Conservation (phyloP, 768 basidiomycete genomes). For the Collybia nuda region DNA sequence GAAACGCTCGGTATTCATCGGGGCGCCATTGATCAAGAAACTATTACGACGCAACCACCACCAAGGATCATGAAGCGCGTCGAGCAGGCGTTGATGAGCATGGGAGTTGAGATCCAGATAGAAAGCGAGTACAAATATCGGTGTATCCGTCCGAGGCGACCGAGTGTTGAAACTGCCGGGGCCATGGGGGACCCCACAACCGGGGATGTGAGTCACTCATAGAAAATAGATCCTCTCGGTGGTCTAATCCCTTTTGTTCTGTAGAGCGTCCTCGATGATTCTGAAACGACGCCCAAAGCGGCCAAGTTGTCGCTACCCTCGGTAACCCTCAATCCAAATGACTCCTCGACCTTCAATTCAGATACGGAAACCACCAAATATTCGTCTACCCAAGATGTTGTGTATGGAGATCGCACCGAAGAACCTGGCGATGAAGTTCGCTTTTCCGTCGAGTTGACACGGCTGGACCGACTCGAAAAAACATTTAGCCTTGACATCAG, state of each 20-base stretch:
- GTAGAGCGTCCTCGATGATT: background rate
- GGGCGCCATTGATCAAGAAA: constrained; percentile 86
- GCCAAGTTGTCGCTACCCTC: background rate
- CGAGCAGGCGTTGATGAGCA: constrained; percentile 61
- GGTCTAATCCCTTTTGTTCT: background rate
- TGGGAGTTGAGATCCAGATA: constrained; percentile 80
- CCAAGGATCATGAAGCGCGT: constrained; percentile 77
- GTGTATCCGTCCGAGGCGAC: constrained; percentile 66
- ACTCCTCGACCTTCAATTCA: constrained; percentile 49
- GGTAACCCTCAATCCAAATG: constrained; percentile 35
- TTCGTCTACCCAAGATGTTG: background rate
- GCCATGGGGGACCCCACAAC: constrained; percentile 7
- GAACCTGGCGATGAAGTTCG: constrained; percentile 91
- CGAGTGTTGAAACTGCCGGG: background rate
- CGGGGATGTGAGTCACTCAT: background rate
- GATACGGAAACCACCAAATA: constrained; percentile 35
- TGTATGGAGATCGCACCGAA: constrained; percentile 58
- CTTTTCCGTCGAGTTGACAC: constrained; percentile 90
- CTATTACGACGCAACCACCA: constrained; percentile 75
- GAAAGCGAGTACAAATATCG: constrained; percentile 84
- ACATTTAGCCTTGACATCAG: constrained; percentile 89
- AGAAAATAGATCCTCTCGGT: background rate
- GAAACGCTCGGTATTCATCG: constrained; percentile 50
- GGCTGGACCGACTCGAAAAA: constrained; percentile 76
- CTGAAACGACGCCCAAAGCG: constrained; percentile 1